Evolutionary conservation across 768 basidiomycete genomes (phyloP), one percentile per base, ranked within the genome.

Genomic region (Pleurotus tuber-regium): DNA sequence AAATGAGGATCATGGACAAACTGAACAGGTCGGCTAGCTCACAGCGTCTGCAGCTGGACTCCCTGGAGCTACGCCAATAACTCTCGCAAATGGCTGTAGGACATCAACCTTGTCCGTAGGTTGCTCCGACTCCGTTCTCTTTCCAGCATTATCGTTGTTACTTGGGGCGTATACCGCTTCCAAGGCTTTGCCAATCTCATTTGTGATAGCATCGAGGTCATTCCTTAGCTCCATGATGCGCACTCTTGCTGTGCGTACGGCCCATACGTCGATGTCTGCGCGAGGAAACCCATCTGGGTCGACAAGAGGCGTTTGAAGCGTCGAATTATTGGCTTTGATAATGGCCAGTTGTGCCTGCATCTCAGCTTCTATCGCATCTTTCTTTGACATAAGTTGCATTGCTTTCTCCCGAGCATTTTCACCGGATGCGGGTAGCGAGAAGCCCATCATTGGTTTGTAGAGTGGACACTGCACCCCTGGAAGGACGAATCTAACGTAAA

Each of bases 241-340:
- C 25, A 85, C 78, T 47, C 92, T 78, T 10, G 92, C 89, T 42
- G 72, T 70, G 19, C 91, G 76, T 16, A 95, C 85, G 9, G 86
- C 84, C 62, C 82, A 90, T 14, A 96, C 75, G 57, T 95, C 90
- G 55, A 98, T 79, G 68, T 96, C 88, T 11, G 82, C 83, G 11
- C 92, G 79, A 1, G 95, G 95, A 66, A 92, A 98, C 5, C 96
- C 96, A 47, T 97, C 89, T 1, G 72, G 56, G 63, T 97, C 93
- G 41, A 97, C 80, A 28, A 98, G 80, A 0, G 90, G 83, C 0
- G 87, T 80, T 21, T 80, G 69, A 73, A 92, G 80, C 2, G 78
- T 83, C 26, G 78, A 78, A 35, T 76, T 69, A 60, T 91, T 87
- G 43, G 76, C 70, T 59, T 74, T 71, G 57, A 92, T 80, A 50